Conservation (phyloP, 208 protist species). For the Blechomonas ayalai region DNA sequence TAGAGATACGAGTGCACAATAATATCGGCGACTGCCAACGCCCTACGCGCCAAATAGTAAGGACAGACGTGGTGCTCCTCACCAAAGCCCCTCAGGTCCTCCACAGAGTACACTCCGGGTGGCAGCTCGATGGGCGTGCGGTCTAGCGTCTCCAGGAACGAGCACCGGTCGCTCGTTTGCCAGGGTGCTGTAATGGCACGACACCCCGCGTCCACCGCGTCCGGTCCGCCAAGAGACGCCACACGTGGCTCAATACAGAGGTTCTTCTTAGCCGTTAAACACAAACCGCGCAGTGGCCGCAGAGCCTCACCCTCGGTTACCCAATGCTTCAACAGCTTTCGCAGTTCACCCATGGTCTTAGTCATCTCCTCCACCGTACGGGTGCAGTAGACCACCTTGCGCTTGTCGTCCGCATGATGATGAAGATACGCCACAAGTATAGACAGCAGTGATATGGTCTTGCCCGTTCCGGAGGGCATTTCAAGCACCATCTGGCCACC, state of each 20-base stretch:
- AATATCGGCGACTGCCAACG: slow-evolving; percentile 93
- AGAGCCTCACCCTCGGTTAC: slow-evolving; percentile 38
- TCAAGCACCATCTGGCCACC: slow-evolving; percentile 96
- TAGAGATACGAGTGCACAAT: slow-evolving; percentile 99
- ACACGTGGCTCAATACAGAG: slow-evolving; percentile 94
- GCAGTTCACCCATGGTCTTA: slow-evolving; percentile 95
- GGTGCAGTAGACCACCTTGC: slow-evolving; percentile 99
- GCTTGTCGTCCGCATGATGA: slow-evolving; percentile 84
- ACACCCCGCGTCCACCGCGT: slow-evolving; percentile 94
- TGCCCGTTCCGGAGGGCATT: slow-evolving; percentile 99
- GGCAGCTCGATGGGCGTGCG: slow-evolving; percentile 59
- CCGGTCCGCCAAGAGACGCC: slow-evolving; percentile 34
- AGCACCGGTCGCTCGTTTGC: slow-evolving; percentile 60
- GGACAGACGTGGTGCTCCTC: slow-evolving; percentile 91
- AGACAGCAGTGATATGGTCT: slow-evolving; percentile 98
- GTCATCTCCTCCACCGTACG: slow-evolving; percentile 98
- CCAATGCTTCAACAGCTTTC: slow-evolving; percentile 78
- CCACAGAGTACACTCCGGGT: slow-evolving; percentile 94
- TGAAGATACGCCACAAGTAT: slow-evolving; percentile 94
- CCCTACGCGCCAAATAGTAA: slow-evolving; percentile 89
- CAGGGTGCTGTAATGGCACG: slow-evolving; percentile 92
- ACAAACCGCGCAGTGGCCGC: slow-evolving; percentile 66
- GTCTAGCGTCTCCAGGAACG: slow-evolving; percentile 78
- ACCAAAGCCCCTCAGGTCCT: slow-evolving; percentile 93
- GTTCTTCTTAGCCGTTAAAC: slow-evolving; percentile 92